Base-by-base conservation (phyloP, 495 filamentous ascomycete species). In the Penicillium silybi region DNA sequence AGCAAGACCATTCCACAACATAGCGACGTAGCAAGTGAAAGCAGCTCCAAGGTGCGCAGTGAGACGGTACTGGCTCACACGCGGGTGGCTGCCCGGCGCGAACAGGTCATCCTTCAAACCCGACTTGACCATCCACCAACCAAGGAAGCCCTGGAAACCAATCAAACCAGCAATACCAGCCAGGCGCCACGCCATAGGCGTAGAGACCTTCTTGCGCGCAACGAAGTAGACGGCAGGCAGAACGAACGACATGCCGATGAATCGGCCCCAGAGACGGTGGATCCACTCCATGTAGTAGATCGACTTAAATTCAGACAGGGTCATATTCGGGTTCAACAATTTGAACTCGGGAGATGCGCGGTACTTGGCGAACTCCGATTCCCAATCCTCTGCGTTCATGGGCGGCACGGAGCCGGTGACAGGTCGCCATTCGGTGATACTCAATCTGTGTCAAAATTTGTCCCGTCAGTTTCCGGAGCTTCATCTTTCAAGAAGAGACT, bases 271-370 rank as follows among this genome's bases (percentile, higher is more conserved):
- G 39, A 96, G 80, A 16, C 93, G 83, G 71, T 98, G 93, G 4
- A 86, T 84, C 95, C 95, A 98, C 79, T 98, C 93, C 95, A 98
- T 97, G 69, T 85, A 97, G 78, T 97, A 97, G 54, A 98, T 98
- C 68, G 90, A 87, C 69, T 97, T 96, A 74, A 96, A 98, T 63
- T 97, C 95, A 27, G 82, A 80, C 27, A 97, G 73, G 26, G 74
- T 85, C 93, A 98, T 98, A 63, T 90, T 80, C 17, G 90, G 82
- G 72, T 98, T 97, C 41, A 98, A 76, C 25, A 88, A 80, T 59
- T 86, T 82, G 76, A 89, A 97, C 71, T 98, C 93, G 48, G 93
- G 93, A 2, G 90, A 95, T 18, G 84, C 80, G 38, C 84, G 82
- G 75, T 98, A 98, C 66, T 92, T 93, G 13, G 84, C 76, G 71